A percentile compares a stretch with the other conserved stretches of the same genome.
These are phyloP conservation scores for Eimeria acervulina DNA, from an alignment of 169 alveolate species.

Conservation along the genomic window DNA sequence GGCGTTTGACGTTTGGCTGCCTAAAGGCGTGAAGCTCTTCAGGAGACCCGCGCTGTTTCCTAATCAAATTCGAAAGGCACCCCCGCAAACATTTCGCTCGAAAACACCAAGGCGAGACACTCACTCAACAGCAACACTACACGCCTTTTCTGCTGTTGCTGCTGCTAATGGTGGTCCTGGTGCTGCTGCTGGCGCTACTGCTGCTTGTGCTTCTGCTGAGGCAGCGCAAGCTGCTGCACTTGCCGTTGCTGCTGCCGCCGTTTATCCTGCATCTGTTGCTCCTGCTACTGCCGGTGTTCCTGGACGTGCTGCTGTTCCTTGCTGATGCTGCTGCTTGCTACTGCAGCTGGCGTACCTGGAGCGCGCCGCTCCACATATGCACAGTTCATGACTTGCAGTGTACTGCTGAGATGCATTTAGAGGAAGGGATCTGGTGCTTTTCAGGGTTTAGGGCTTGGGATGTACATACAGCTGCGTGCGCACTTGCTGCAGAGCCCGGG, in stretches of 20 bases:
- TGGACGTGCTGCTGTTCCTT: background rate
- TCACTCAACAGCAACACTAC: conserved; percentile 18
- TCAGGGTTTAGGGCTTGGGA: background rate
- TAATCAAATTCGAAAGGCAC: background rate
- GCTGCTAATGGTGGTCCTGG: background rate
- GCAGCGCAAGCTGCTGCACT: background rate
- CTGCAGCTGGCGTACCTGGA: background rate
- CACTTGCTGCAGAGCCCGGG: conserved; percentile 59
- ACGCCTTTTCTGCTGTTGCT: background rate
- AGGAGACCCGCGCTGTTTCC: conserved; percentile 86
- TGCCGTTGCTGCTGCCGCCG: background rate
- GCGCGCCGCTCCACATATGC: too few relatives aligned
- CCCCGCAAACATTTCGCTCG: background rate
- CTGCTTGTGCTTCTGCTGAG: background rate
- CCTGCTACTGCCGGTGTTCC: background rate
- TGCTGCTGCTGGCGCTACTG: background rate
- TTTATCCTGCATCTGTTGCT: background rate
- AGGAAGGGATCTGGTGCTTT: background rate
- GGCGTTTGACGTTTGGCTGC: conserved; percentile 88
- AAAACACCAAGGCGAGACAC: conserved; percentile 16
- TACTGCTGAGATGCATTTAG: too few relatives aligned
- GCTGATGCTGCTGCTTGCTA: background rate
- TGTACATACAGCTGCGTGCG: background rate
- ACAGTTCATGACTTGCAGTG: too few relatives aligned
- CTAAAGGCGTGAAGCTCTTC: conserved; percentile 89